Evolutionary conservation across 208 protist species (phyloP).

Genomic region (Strigomonas galati): DNA sequence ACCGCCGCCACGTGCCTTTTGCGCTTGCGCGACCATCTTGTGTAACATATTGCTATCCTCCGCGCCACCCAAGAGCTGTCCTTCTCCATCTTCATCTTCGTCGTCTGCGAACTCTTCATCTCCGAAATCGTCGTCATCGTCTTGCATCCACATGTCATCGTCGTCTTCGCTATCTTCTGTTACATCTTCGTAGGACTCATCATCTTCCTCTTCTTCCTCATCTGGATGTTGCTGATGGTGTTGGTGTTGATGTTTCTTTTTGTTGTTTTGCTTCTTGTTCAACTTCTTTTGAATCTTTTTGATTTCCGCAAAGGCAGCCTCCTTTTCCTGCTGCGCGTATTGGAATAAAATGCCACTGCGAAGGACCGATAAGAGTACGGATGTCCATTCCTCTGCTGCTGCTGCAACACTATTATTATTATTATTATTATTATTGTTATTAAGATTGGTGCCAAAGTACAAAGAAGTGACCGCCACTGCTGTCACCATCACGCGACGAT

Average conservation of each 20-base stretch:
- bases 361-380: background rate
- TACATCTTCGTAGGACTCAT: conserved; percentile 35
- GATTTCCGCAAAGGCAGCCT: background rate
- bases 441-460: background rate
- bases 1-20: conserved; percentile 24
- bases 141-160: conserved; percentile 32
- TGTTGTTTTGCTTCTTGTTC: background rate
- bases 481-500: conserved; percentile 61
- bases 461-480: conserved; percentile 32
- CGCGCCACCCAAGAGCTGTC: conserved; percentile 12
- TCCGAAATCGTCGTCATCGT: conserved; percentile 29
- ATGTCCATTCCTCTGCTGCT: background rate
- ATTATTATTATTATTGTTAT: background rate
- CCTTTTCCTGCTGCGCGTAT: background rate
- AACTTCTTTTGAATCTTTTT: background rate
- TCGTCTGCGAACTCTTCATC: conserved; percentile 30
- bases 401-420: background rate
- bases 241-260: no score
- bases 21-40: conserved; percentile 37
- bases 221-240: background rate
- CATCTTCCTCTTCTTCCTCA: background rate
- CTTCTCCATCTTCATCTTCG: conserved; percentile 25
- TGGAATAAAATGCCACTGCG: background rate
- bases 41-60: conserved; percentile 25
- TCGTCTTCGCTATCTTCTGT: conserved; percentile 31